phyloP scores from a whole-genome alignment of 2,329 filamentous ascomycete genomes.

The Rachicladosporium sp. region DNA sequence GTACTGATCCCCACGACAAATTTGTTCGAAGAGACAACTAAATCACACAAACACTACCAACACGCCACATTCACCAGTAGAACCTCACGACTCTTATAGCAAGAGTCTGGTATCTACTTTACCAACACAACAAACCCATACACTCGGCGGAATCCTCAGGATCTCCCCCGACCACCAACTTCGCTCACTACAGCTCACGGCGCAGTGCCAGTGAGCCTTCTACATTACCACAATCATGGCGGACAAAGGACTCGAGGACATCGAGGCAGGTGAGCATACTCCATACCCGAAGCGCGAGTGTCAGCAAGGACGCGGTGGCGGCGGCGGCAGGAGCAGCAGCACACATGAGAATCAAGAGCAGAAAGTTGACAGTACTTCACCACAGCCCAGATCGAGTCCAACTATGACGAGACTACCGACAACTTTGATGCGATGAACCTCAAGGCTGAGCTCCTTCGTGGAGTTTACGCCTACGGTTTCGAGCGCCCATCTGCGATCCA shows the following conservation, averaged over 20 bases:
- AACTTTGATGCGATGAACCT: conserved; percentile 98
- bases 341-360: too few species aligned
- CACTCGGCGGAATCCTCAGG: conserved; percentile 29
- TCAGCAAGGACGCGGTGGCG: conserved; percentile 20
- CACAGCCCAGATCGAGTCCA: conserved; percentile 96
- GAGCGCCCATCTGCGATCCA: conserved; percentile 99
- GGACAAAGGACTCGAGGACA: conserved; percentile 96
- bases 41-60: conserved; percentile 11
- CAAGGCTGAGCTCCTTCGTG: conserved; percentile 93
- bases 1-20: too few species aligned
- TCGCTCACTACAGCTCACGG: conserved; percentile 49
- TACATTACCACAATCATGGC: conserved; percentile 77
- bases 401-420: conserved; percentile 99
- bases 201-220: conserved; percentile 56
- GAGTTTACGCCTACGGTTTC: conserved; percentile 99
- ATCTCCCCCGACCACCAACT: conserved; percentile 23
- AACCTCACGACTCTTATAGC: conserved; percentile 32
- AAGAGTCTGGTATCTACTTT: conserved; percentile 38
- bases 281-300: conserved; percentile 1
- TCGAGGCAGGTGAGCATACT: conserved; percentile 71
- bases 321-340: background rate
- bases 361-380: conserved; percentile 2
- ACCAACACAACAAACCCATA: conserved; percentile 17
- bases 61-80: conserved; percentile 20
- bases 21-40: too few species aligned